Percentiles rank a stretch among this genome's conserved stretches.
These are phyloP conservation scores for Megacollybia marginata DNA, from an alignment of 768 basidiomycete species.

Conservation along the genomic window DNA sequence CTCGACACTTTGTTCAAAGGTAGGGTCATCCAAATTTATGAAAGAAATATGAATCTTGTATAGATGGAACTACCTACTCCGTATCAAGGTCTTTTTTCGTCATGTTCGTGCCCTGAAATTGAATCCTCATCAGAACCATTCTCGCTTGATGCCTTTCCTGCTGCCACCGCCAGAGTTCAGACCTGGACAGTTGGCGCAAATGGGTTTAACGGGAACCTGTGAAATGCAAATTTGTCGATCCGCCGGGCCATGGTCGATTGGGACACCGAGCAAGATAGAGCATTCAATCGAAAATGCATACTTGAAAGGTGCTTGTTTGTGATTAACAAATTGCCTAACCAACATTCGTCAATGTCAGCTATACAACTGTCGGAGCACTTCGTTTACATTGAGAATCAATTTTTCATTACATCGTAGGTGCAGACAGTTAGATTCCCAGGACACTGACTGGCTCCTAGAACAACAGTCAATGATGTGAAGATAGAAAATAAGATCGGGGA, in stretches of 20 bases:
- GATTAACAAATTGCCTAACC: neutral
- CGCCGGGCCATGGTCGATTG: slow-evolving; percentile 94
- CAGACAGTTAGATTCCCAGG: neutral
- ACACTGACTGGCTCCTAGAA: slow-evolving; percentile 34
- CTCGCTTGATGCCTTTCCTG: slow-evolving; percentile 87
- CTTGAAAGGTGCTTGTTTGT: slow-evolving; percentile 55
- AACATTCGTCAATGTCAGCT: slow-evolving; percentile 34
- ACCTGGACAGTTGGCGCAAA: slow-evolving; percentile 63
- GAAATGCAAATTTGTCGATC: slow-evolving; percentile 96
- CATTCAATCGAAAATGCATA: slow-evolving; percentile 95
- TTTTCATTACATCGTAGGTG: slow-evolving; percentile 81
- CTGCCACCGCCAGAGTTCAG: slow-evolving; percentile 91
- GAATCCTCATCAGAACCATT: slow-evolving; percentile 62
- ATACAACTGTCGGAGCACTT: slow-evolving; percentile 95
- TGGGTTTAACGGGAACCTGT: slow-evolving; percentile 91
- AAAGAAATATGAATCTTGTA: neutral
- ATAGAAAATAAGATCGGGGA: slow-evolving; percentile 95
- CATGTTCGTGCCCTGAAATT: neutral
- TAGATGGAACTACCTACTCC: slow-evolving; percentile 91
- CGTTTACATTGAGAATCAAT: slow-evolving; percentile 96
- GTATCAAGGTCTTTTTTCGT: slow-evolving; percentile 67
- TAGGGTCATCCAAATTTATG: slow-evolving; percentile 20
- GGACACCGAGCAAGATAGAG: slow-evolving; percentile 78
- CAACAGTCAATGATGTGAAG: slow-evolving; percentile 74
- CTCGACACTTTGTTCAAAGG: slow-evolving; percentile 93